Evolutionary conservation across 108 stramenopile genomes (phyloP).

Genomic region (Cyclotella sp.): DNA sequence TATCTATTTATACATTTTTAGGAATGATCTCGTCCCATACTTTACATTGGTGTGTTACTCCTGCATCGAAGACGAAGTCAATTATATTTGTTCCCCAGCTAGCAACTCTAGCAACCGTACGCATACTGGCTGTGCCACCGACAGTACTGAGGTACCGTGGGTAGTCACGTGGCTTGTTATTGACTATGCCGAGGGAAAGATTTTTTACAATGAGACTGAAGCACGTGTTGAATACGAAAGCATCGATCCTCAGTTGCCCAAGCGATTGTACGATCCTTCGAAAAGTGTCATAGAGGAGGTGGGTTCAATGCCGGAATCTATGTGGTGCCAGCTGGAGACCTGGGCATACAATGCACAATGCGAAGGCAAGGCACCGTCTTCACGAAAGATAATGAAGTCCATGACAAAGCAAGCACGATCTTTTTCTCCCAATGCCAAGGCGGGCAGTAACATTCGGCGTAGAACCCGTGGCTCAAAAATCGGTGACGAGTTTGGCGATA

Average conservation of each 20-base stretch:
- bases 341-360: too few relatives aligned
- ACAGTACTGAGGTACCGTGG: too few relatives aligned
- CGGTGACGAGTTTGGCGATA: slow-evolving; percentile 11
- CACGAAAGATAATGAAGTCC: background rate
- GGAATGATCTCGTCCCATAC: too few relatives aligned
- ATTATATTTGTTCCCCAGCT: background rate
- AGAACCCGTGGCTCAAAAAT: background rate
- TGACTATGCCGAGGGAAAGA: slow-evolving; percentile 4
- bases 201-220: slow-evolving; percentile 18
- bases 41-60: background rate
- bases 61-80: background rate
- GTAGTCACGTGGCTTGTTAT: slow-evolving; percentile 3
- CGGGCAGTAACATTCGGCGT: background rate
- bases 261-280: slow-evolving; percentile 6
- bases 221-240: too few relatives aligned
- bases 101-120: background rate
- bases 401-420: background rate
- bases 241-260: background rate
- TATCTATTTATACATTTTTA: background rate
- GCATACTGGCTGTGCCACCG: background rate
- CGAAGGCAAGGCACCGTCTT: background rate
- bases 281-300: background rate
- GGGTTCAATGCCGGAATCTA: background rate
- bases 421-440: background rate
- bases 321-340: slow-evolving; percentile 9